Base-by-base conservation (phyloP, 2,329 filamentous ascomycete species). In the Exophiala alcalophila region DNA sequence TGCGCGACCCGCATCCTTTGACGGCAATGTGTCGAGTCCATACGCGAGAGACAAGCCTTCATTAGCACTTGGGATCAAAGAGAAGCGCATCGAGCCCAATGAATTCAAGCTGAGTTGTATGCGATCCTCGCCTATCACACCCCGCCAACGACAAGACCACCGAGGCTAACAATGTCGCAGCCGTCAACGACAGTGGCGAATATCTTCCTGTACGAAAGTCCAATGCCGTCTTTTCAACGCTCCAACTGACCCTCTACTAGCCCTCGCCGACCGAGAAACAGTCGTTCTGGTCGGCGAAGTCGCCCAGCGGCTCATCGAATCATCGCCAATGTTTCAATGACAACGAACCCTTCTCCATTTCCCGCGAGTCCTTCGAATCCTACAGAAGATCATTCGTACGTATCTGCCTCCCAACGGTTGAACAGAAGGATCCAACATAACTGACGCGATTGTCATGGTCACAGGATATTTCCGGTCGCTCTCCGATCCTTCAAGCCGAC, bases 341-440 rank as follows among this genome's bases (percentile, higher is more conserved):
- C 50, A 90, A 89, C 57, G 91, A 97, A 62, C 89, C 85, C 10
- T 97, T 97, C 63, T 88, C 85, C 52, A 97, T 97, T 63, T 95
- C 90, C 25, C 80, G 91, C 59, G 92, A 97, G 68, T 96, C 90
- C 2, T 97, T 97, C 61, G 92, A 97, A 64, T 95, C 90, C 3
- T 97, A 97, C 68, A 78, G 92, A 52, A 81, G 92, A 59, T 96
- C 90, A 52, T 97, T 97, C 71, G 91, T 95, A 77, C 57, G 84
- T 73, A 21, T 31, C 35, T 28, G 11, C 28, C 37, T n/a, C 1
- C n/a, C 31, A 15, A 11, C 9, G 4, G 9, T n/a, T 37, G 11
- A 18, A 32, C 32, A 32, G 40, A 44, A 30, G 41, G n/a, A n/a
- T n/a, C n/a, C n/a, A n/a, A n/a, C n/a, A n/a, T n/a, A n/a, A 21